Base-by-base conservation (phyloP, 345 rosid genomes). In the Acer campestre region DNA sequence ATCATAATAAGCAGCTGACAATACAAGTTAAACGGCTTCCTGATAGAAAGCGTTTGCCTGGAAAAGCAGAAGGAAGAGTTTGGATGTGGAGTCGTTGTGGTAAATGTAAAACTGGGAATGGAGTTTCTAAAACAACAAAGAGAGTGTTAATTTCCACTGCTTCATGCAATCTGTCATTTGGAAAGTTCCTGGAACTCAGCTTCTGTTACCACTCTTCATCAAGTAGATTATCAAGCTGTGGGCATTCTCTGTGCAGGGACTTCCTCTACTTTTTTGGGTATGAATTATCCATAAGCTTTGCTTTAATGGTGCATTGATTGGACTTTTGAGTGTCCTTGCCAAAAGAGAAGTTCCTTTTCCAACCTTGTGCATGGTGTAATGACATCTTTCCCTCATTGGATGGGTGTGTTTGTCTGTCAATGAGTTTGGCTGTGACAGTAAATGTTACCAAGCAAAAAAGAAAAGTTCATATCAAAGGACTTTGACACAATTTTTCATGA, bases 71-170 rank as follows among this genome's bases (percentile, higher is more conserved):
- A 82, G 93, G 93, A 79, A 94, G 94, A 86, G 82, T 96, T 73
- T 96, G 99, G 99, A 96, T 94, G 99, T 96, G 99, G 99, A 88
- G 97, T 81, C 75, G 93, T 38, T 96, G 98, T 78, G 86, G 90
- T 53, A 89, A 90, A 88, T 96, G 99, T 82, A 88, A 83, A 77
- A 73, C 80, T 77, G 85, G 79, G 67, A 88, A 75, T 79, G 89
- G 89, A 62, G 70, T 58, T n/a, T 75, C 83, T 23, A 88, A 77
- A 75, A 84, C 95, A 64, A 91, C 99, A 20, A 94, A 91, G 84
- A 89, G 98, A 83, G 97, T 96, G 48, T 74, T 91, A 68, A 78
- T 96, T 72, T 96, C 97, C 17, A 75, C 85, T 77, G 89, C 94
- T 77, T 95, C 98, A 44, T 86, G 92, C 42, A 77, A 89, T 82